Percentiles rank a stretch among this genome's conserved stretches.
Conservation (phyloP, 129 eudicot genomes). For the Gnaphalium uliginosum region DNA sequence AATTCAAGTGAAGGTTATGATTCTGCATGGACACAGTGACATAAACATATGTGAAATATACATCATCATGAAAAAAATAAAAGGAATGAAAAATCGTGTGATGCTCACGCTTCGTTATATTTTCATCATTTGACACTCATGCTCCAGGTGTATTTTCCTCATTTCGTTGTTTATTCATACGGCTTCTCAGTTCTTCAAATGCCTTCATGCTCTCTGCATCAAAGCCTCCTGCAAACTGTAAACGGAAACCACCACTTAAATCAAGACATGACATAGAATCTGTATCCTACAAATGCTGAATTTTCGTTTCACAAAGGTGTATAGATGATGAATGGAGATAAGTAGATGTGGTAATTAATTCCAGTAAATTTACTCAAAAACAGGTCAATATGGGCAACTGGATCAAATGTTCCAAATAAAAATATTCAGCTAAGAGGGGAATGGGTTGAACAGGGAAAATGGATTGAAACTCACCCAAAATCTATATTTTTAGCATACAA, state of each 20-base stretch:
- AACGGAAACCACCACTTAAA: conserved; percentile 16
- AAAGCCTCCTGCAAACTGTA: conserved; percentile 99
- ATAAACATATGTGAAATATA: conserved; percentile 26
- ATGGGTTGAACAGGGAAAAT: not conserved
- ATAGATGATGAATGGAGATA: not conserved
- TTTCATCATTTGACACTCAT: conserved; percentile 43
- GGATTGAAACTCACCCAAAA: not conserved
- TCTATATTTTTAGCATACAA: conserved; percentile 1
- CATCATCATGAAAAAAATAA: conserved; percentile 22
- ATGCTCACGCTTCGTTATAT: conserved; percentile 40
- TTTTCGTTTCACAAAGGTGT: not conserved
- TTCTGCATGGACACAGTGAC: conserved; percentile 12
- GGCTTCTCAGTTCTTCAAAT: conserved; percentile 83
- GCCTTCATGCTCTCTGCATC: conserved; percentile 99
- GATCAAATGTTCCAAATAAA: not conserved
- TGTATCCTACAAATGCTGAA: not conserved
- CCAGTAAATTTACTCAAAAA: not conserved
- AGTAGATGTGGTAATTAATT: not conserved
- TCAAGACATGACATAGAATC: not conserved
- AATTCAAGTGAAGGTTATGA: conserved; percentile 24
- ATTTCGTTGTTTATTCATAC: conserved; percentile 58
- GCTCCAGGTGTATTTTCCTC: conserved; percentile 44
- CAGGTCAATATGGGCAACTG: not conserved
- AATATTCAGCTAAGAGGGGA: not conserved
- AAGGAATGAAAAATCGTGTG: conserved; percentile 21